phyloP scores from a whole-genome alignment of 345 rosid species.

The Camelina sativa region DNA sequence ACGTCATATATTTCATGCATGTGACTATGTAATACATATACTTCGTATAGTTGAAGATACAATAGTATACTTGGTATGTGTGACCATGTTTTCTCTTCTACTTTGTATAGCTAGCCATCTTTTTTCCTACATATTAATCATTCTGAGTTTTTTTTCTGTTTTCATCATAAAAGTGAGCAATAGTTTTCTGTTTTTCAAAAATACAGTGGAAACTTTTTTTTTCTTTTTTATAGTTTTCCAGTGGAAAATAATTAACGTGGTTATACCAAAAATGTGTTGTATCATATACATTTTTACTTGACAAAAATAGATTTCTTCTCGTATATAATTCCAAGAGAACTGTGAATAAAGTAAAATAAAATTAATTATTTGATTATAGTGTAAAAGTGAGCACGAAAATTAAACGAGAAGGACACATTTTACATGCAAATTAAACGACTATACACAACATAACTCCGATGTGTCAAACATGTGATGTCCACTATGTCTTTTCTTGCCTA shows the following conservation, averaged over 20 bases:
- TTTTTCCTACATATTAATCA: no score
- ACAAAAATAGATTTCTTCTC: conserved; percentile 14
- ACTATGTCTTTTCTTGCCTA: conserved; percentile 42
- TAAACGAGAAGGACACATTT: conserved; percentile 29
- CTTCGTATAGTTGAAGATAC: no score
- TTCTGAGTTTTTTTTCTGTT: no score
- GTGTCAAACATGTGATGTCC: conserved; percentile 46
- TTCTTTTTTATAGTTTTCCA: background rate
- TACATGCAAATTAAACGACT: conserved; percentile 45
- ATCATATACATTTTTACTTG: conserved; percentile 17
- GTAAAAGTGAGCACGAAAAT: conserved; percentile 3
- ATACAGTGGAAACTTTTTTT: no score
- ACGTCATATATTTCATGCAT: no score
- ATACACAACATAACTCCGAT: conserved; percentile 23
- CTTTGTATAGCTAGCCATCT: no score
- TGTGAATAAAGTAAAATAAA: background rate
- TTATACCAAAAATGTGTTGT: conserved; percentile 32
- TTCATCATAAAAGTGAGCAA: background rate
- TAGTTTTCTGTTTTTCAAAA: background rate
- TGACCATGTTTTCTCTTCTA: no score
- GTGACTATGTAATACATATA: no score
- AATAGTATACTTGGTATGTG: no score
- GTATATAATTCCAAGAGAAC: background rate
- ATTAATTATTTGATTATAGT: background rate
- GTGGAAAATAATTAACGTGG: background rate